These are phyloP conservation scores for Phaeotremella fagi DNA, from an alignment of 768 basidiomycete genomes.

Conservation along the genomic window DNA sequence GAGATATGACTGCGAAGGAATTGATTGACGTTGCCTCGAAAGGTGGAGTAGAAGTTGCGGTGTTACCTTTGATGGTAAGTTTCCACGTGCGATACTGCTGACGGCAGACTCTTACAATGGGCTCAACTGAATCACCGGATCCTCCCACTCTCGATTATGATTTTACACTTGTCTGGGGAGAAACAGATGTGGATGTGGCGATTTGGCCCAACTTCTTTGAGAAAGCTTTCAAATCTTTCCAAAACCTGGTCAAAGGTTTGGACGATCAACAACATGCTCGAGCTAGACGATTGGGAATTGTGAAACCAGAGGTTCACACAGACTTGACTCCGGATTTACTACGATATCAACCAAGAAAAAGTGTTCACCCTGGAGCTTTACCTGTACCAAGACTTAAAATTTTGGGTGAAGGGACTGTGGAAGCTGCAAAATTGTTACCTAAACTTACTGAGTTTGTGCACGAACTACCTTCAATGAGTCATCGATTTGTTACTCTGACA, in stretches of 20 bases:
- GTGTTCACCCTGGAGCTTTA: constrained; percentile 7
- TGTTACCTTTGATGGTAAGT: constrained; percentile 33
- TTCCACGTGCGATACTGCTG: too few relatives aligned
- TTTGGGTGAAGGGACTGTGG: constrained; percentile 33
- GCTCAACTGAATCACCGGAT: constrained; percentile 24
- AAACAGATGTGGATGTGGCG: constrained; percentile 30
- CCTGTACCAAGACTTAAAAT: constrained; percentile 31
- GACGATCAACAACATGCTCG: constrained; percentile 28
- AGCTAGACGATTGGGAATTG: constrained; percentile 9
- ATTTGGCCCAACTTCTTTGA: constrained; percentile 36
- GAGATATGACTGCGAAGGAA: constrained; percentile 15
- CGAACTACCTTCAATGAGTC: constrained; percentile 32
- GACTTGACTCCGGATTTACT: background rate
- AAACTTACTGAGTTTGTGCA: constrained; percentile 18
- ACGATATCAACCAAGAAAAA: background rate
- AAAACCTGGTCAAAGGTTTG: constrained; percentile 24
- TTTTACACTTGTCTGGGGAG: constrained; percentile 35
- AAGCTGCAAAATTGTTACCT: constrained; percentile 32
- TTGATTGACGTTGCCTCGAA: constrained; percentile 26
- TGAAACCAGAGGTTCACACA: background rate
- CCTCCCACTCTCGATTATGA: constrained; percentile 32
- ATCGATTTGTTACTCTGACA: constrained; percentile 35
- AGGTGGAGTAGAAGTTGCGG: constrained; percentile 27
- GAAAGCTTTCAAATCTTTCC: constrained; percentile 22
- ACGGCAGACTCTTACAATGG: constrained; percentile 33